These are phyloP conservation scores for Pseudozyma sp. DNA, from an alignment of 1,284 basidiomycete genomes.

Conservation along the genomic window DNA sequence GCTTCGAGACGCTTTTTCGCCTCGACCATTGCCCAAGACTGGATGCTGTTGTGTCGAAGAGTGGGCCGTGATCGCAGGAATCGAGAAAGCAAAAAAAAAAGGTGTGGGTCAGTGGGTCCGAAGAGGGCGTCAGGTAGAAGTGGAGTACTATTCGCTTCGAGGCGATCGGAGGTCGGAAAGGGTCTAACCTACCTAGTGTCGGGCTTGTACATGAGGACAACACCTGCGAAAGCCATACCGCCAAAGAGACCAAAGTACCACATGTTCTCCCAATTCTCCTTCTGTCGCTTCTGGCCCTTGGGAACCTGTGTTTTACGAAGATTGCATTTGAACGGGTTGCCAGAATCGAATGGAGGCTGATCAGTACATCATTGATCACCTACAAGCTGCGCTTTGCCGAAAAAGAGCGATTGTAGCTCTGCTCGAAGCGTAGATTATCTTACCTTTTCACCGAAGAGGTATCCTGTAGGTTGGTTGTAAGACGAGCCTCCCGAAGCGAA, in stretches of 20 bases:
- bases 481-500: slow-evolving; percentile 50
- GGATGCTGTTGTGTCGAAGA: slow-evolving; percentile 49
- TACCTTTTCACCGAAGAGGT: slow-evolving; percentile 67
- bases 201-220: slow-evolving; percentile 91
- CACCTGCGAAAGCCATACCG: slow-evolving; percentile 79
- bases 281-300: slow-evolving; percentile 81
- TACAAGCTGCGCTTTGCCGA: too few species aligned
- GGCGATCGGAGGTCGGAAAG: neutral
- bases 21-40: slow-evolving; percentile 65
- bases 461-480: slow-evolving; percentile 66
- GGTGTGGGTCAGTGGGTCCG: slow-evolving; percentile 2
- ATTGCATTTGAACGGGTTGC: neutral
- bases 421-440: neutral
- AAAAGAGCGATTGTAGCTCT: neutral
- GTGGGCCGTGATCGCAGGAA: neutral
- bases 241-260: slow-evolving; percentile 79
- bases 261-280: slow-evolving; percentile 80
- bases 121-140: neutral
- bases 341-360: neutral
- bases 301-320: slow-evolving; percentile 70
- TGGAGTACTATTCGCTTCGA: too few species aligned
- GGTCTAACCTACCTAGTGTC: slow-evolving; percentile 83
- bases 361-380: too few species aligned
- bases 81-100: neutral
- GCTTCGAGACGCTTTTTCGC: slow-evolving; percentile 66